Evolutionary conservation across 2,329 filamentous ascomycete species (phyloP), one percentile per base, ranked within the genome.

Genomic region (Colletotrichum sidae): DNA sequence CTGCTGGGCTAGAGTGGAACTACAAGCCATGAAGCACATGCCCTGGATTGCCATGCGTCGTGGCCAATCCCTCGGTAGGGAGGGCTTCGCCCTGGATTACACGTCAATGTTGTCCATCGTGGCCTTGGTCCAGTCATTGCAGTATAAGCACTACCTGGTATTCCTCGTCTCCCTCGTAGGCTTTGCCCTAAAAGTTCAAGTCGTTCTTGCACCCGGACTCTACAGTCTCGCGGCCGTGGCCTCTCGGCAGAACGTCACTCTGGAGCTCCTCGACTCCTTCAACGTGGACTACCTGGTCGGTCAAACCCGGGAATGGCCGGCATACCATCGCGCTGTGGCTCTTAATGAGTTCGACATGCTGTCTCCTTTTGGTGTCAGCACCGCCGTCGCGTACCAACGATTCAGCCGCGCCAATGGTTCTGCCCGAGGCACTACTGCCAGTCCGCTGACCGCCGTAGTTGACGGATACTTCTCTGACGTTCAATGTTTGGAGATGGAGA

Each of bases 21-120:
- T 60, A 1, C 60, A 64, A 12, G 44, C 60, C 25, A 60, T 60
- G 49, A 41, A 51, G 17, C 55, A 60, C 33, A 60, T 55, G 55
- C 60, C 60, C 3, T 64, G 60, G 55, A 50, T 60, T 9, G 55
- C 60, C 3, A 45, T 47, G 38, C 60, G 50, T 4, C 42, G 41
- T 7, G 42, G 38, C 0, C 38, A 38, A 13, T 13, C 37, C 6
- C 15, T 54, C 6, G 49, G 38, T 12, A 54, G 46, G 37, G 15
- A 34, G 11, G 55, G 44, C 5, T 39, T 49, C 33, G 33, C 37
- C 4, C 49, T 64, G 17, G 60, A 60, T 34, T 59, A 59, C 25
- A 51, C 47, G 9, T 52, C 55, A 12, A 38, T 59, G 47, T 4
- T 59, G 37, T 38, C 38, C n/a, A 15, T 38, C n/a, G 37, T 25